Evolutionary conservation across 345 rosid species (phyloP), one percentile per base, ranked within the genome.

Genomic region (Salix dunnii): DNA sequence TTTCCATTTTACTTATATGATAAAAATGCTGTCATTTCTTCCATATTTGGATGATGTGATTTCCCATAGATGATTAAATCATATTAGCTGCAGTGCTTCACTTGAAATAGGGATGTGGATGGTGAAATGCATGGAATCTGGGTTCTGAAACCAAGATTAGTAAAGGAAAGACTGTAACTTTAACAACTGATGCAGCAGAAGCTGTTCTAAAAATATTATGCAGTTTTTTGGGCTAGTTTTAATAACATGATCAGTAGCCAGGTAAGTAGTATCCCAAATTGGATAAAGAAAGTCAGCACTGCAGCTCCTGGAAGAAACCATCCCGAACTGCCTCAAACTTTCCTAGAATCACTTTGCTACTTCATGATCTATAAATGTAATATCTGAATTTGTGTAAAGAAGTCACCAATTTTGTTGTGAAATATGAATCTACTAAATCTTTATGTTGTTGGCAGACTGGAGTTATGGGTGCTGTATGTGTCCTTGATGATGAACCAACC

Each of bases 401-500:
- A 3, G n/a, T 10, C 12, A 23, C 11, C 28, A 31, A 68, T 14
- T 42, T 10, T 30, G 16, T 18, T 36, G 18, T 76, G n/a, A 65
- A 33, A 58, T 58, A 58, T 58, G 63, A 58, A 58, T 46, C 8
- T 70, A 68, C 28, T 74, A 69, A 77, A 70, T 77, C 69, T 70
- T 71, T 48, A 72, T 72, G 46, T 68, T 77, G 30, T 75, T 86
- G 76, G 81, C 91, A 96, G 99, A 94, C 97, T 31, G 97, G 94
- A 76, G 80, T 94, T 80, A 68, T 84, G 25, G 99, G 93, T 80
- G 90, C 99, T 76, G 79, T 92, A 66, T 96, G 99, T 81, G 85
- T 96, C 79, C 98, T 96, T 80, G 99, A 96, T 51, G 99, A 96
- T 75, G 99, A 96, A 82, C 98, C 98, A 13, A 87, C 93, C 71